Conservation (phyloP, 805 yeast species). For the Tetrapisispora fleetii region DNA sequence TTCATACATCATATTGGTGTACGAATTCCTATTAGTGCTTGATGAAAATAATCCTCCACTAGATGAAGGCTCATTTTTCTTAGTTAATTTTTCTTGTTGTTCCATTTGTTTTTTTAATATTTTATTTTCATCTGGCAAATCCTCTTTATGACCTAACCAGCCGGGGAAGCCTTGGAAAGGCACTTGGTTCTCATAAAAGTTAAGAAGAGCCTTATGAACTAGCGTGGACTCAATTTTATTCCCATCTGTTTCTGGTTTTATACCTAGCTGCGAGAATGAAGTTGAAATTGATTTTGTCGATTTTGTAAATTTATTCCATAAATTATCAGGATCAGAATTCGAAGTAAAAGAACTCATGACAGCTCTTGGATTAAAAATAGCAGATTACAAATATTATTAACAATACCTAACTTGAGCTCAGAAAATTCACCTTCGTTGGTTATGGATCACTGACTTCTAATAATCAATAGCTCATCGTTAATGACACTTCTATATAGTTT, state of each 20-base stretch:
- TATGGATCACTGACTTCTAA: no score
- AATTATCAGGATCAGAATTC: conserved; percentile 10
- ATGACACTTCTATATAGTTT: no score
- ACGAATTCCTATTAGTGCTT: neutral
- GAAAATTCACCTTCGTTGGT: no score
- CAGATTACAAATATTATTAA: no score
- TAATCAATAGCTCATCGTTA: no score
- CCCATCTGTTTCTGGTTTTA: conserved; percentile 34
- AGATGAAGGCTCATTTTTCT: neutral
- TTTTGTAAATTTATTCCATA: conserved; percentile 27
- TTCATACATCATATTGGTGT: conserved; percentile 1
- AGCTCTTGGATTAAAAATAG: neutral
- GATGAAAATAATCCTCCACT: neutral
- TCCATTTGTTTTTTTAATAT: conserved; percentile 21
- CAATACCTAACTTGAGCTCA: no score
- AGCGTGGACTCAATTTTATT: conserved; percentile 34
- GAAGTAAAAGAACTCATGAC: neutral
- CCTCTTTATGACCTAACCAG: conserved; percentile 31
- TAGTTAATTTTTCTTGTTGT: conserved; percentile 6
- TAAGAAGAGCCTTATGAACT: conserved; percentile 36
- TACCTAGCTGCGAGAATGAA: conserved; percentile 20
- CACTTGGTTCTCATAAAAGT: conserved; percentile 29
- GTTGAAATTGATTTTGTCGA: conserved; percentile 25
- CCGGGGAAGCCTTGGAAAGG: conserved; percentile 30
- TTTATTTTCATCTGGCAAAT: conserved; percentile 26